These are phyloP conservation scores for apple (Malus domestica) DNA, from an alignment of 306 rosid genomes.

Conservation along the genomic window ASM211411v1 NC_041798.1:35981001-35981500, in stretches of 20 bases:
- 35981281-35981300: accelerated
- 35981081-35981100: not conserved
- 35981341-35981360: not conserved
- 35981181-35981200: too few species aligned
- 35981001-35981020: not conserved
- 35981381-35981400: not conserved
- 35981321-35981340: too few species aligned
- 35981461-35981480: not conserved
- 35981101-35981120: not conserved
- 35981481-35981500: not conserved
- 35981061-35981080: not conserved
- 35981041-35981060: not conserved
- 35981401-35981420: too few species aligned
- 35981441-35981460: too few species aligned
- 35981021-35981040: not conserved
- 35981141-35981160: not conserved
- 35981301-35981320: too few species aligned
- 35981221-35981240: too few species aligned
- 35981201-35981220: too few species aligned
- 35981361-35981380: not conserved
- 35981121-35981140: not conserved
- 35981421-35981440: too few species aligned
- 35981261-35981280: too few species aligned
- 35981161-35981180: too few species aligned
- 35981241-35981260: too few species aligned